These are phyloP conservation scores for Lolium perenne DNA, from an alignment of 176 grass and related monocot genomes.

Conservation along the genomic window DNA sequence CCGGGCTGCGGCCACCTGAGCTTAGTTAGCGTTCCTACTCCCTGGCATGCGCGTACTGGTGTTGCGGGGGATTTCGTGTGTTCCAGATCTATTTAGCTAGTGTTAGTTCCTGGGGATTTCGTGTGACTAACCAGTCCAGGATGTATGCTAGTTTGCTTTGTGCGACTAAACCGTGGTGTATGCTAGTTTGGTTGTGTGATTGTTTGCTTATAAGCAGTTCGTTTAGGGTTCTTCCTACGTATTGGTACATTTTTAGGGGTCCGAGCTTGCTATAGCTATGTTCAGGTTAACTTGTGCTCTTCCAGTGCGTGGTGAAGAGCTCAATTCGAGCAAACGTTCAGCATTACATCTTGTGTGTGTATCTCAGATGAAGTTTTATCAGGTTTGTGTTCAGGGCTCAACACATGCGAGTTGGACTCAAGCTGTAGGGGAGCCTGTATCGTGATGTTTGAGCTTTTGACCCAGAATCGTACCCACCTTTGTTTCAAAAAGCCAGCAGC, in stretches of 20 bases:
- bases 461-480: not conserved
- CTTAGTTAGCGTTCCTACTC: constrained; percentile 7
- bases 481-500: not conserved
- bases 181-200: not conserved
- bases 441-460: constrained; percentile 4
- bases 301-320: not conserved
- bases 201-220: not conserved
- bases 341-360: not conserved
- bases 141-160: not conserved
- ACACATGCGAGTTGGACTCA: not conserved
- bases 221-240: not conserved
- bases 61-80: not conserved
- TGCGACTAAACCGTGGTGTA: not conserved
- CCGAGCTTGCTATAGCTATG: not conserved
- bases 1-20: not conserved
- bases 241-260: not conserved
- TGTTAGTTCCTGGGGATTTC: no score
- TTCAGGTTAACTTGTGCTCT: not conserved
- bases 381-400: no score
- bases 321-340: not conserved
- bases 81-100: not conserved
- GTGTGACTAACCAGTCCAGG: not conserved
- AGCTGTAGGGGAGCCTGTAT: not conserved
- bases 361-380: no score
- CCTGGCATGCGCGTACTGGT: not conserved